Evolutionary conservation across 2,329 filamentous ascomycete genomes (phyloP).

Genomic region (Cryphonectria nitschkei): DNA sequence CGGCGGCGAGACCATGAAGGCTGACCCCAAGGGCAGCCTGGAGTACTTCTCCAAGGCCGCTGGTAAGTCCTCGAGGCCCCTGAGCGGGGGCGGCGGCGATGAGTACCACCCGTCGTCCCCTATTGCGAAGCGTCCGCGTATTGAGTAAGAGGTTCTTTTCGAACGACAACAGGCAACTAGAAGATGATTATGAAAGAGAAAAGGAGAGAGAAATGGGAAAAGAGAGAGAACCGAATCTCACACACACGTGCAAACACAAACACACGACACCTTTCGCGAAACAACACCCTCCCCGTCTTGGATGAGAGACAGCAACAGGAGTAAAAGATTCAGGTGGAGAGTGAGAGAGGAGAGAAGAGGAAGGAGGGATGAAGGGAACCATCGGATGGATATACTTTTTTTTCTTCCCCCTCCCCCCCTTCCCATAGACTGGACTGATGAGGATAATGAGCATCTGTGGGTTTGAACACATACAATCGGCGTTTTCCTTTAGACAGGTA

Average conservation of each 20-base stretch:
- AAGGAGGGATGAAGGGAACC: neutral
- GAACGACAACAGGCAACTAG: slow-evolving; percentile 28
- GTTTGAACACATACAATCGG: slow-evolving; percentile 16
- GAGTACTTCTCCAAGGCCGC: slow-evolving; percentile 47
- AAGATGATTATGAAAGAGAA: neutral
- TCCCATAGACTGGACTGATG: neutral
- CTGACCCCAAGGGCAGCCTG: slow-evolving; percentile 54
- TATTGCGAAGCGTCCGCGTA: slow-evolving; percentile 29
- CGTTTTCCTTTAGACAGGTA: slow-evolving; percentile 9
- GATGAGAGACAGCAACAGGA: neutral
- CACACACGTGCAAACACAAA: neutral
- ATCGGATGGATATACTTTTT: slow-evolving; percentile 4
- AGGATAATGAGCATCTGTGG: slow-evolving; percentile 5
- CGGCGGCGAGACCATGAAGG: slow-evolving; percentile 54
- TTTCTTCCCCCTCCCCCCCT: neutral
- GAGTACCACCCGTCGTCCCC: slow-evolving; percentile 12
- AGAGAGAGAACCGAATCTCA: neutral
- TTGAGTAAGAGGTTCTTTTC: slow-evolving; percentile 26
- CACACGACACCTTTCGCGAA: neutral
- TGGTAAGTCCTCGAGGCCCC: slow-evolving; percentile 29
- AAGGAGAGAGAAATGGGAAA: neutral
- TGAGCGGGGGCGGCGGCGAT: slow-evolving; percentile 18
- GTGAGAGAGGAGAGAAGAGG: neutral
- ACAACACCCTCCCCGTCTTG: neutral
- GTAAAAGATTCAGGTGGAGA: neutral